Percentiles rank a stretch among this genome's conserved stretches.
phyloP scores from a whole-genome alignment of 441 rosid species.

The Corymbia calophylla region DNA sequence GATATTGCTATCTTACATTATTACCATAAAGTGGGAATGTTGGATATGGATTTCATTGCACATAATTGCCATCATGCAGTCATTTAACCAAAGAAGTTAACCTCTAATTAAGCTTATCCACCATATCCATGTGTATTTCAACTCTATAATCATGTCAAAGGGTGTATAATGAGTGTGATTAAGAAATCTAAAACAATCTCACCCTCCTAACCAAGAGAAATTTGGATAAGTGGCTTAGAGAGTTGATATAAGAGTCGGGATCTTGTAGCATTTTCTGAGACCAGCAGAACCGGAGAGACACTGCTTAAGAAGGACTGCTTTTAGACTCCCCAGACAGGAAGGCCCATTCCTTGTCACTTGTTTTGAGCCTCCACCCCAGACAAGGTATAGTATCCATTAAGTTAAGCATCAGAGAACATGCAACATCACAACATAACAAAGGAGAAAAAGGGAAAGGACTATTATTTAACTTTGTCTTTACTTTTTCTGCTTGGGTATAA shows the following conservation, averaged over 20 bases:
- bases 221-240: not conserved
- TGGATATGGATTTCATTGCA: constrained; percentile 17
- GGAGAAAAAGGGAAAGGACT: constrained; percentile 15
- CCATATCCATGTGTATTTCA: not conserved
- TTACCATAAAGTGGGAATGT: constrained; percentile 23
- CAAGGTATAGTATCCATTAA: constrained; percentile 57
- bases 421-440: constrained; percentile 19
- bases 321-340: constrained; percentile 30
- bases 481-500: constrained; percentile 27
- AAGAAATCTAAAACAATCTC: not conserved
- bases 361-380: constrained; percentile 36
- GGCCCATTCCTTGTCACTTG: constrained; percentile 34
- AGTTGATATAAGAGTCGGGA: not conserved
- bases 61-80: constrained; percentile 17
- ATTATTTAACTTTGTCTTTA: constrained; percentile 50
- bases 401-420: constrained; percentile 49
- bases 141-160: not conserved
- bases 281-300: not conserved
- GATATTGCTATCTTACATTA: constrained; percentile 26
- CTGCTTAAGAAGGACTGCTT: constrained; percentile 12
- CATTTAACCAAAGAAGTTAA: constrained; percentile 14
- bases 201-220: constrained; percentile 1
- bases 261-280: constrained; percentile 1
- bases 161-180: constrained; percentile 1
- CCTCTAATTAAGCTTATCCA: not conserved